A percentile compares a stretch with the other conserved stretches of the same genome.
Evolutionary conservation across 305 asterid species (phyloP).

Genomic region (Fraxinus angustifolia): DNA sequence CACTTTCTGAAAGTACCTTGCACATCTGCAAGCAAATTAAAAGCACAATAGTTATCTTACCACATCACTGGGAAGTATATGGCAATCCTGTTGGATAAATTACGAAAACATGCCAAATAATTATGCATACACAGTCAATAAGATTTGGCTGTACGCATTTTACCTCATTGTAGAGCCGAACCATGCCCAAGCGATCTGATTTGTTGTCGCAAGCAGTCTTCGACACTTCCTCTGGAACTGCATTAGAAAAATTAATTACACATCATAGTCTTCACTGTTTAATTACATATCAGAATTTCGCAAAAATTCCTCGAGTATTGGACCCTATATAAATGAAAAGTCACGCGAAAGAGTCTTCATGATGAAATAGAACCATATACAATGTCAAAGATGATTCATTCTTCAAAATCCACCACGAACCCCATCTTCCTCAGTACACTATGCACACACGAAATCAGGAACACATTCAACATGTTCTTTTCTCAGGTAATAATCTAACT

Average conservation of each 20-base stretch:
- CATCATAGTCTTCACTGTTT: neutral
- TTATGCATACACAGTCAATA: neutral
- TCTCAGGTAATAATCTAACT: neutral
- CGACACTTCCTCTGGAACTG: conserved; percentile 68
- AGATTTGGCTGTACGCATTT: neutral
- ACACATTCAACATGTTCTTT: neutral
- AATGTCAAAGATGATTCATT: neutral
- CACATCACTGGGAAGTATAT: neutral
- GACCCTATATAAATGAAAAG: neutral
- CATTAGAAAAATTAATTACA: conserved; percentile 17
- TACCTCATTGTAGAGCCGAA: conserved; percentile 77
- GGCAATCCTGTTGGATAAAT: neutral
- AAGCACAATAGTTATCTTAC: conserved; percentile 7
- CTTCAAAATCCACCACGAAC: neutral
- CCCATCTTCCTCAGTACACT: conserved; percentile 10
- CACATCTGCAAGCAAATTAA: conserved; percentile 47
- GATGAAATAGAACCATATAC: neutral
- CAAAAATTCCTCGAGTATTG: neutral
- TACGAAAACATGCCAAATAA: conserved; percentile 4
- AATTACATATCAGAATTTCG: neutral
- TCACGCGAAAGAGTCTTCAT: neutral
- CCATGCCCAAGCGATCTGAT: conserved; percentile 55
- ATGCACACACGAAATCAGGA: conserved; percentile 4
- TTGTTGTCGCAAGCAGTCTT: conserved; percentile 56
- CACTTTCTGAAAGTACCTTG: conserved; percentile 43